Evolutionary conservation across 331 rosid genomes (phyloP).

Genomic region (Phaseolus coccineus): DNA sequence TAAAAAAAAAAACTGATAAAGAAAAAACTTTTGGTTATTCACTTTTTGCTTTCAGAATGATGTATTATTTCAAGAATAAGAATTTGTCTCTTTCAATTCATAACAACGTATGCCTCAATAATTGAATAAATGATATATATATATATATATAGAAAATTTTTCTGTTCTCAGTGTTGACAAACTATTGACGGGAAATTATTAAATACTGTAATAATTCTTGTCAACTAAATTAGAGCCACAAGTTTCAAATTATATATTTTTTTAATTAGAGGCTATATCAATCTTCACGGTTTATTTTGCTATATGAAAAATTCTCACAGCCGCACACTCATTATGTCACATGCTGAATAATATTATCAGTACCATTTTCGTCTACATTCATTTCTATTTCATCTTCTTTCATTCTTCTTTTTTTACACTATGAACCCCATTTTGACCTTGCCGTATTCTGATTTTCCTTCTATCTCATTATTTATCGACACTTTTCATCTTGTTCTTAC

Average conservation of each 20-base stretch:
- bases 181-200: neutral
- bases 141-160: no score
- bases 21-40: no score
- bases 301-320: neutral
- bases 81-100: neutral
- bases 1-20: no score
- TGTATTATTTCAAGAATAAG: neutral
- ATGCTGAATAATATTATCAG: neutral
- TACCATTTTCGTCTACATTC: neutral
- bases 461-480: no score
- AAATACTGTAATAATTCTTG: conserved; percentile 3
- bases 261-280: neutral
- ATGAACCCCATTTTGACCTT: neutral
- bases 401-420: neutral
- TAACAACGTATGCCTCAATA: neutral
- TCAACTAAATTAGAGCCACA: conserved; percentile 33
- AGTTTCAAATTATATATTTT: neutral
- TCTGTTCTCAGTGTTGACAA: neutral
- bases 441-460: neutral
- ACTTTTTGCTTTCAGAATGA: neutral
- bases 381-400: neutral
- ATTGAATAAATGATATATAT: neutral
- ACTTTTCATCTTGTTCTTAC: no score
- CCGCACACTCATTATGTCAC: neutral
- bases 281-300: neutral